Base-by-base conservation (phyloP, 805 yeast species). In the Candida arabinofermentans region DNA sequence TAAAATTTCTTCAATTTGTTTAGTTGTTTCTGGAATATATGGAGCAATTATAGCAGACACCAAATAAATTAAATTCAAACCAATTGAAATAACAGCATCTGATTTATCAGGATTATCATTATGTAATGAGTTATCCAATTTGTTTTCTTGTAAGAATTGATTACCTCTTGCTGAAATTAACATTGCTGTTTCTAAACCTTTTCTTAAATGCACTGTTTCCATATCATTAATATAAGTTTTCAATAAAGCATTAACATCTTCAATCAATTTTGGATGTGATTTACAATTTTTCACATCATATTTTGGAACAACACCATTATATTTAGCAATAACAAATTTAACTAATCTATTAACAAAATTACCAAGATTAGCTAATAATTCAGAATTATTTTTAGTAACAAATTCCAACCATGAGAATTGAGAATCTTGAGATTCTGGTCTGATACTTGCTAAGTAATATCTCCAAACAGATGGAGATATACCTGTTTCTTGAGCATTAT, bases 351-450 rank as follows among this genome's bases (percentile, higher is more conserved):
- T 93, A 44, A 89, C 97, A 58, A 89, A 88, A 71, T 93, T 93
- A 66, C 99, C 99, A 62, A 93, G 73, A 68, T 93, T 93, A 39
- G 98, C 96, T 65, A 93, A 74, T 59, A 93, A 72, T 69, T 93
- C 99, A 50, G 86, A 78, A 71, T 93, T 93, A 66, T 93, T 93
- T 66, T 89, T 85, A 37, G 95, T 75, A 51, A 88, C 97, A 67
- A 91, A 91, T 62, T 93, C 98, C 42, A 76, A 77, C 99, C 99
- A 93, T 4, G 98, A 89, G 69, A 93, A 93, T 62, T 91, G 96
- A 19, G 99, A 83, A 66, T 93, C 99, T 37, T 95, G 81, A 33
- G 89, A 73, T 72, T 93, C 99, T 24, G 99, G 99, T 65, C 99
- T 81, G 26, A 90, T 80, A 34, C 89, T 77, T 3, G 96, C 84